phyloP scores from a whole-genome alignment of 257 asterid genomes.

The Solanum chiquidenum region DNA sequence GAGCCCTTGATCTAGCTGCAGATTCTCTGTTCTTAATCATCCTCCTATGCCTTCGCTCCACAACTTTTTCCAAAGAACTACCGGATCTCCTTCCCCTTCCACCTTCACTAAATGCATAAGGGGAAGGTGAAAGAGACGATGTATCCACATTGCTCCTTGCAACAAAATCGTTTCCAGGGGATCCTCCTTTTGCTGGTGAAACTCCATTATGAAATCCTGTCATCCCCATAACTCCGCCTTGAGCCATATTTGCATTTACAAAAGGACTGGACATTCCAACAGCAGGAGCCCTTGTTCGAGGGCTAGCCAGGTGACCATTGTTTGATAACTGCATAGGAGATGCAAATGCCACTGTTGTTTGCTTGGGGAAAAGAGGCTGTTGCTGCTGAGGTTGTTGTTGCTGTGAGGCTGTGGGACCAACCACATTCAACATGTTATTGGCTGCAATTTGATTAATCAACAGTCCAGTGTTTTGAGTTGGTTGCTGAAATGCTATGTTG shows the following conservation, averaged over 20 bases:
- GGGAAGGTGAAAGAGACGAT: slow-evolving; percentile 55
- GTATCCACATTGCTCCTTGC: slow-evolving; percentile 38
- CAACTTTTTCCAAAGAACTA: slow-evolving; percentile 34
- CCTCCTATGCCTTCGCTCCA: slow-evolving; percentile 41
- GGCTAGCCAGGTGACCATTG: slow-evolving; percentile 34
- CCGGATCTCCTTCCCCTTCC: slow-evolving; percentile 34
- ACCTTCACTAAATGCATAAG: slow-evolving; percentile 51
- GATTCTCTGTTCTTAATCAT: slow-evolving; percentile 49
- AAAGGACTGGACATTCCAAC: slow-evolving; percentile 32
- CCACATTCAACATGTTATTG: slow-evolving; percentile 27
- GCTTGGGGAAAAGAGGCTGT: slow-evolving; percentile 70
- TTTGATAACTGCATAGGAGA: slow-evolving; percentile 42
- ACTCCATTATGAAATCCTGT: slow-evolving; percentile 40
- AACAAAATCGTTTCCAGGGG: slow-evolving; percentile 49
- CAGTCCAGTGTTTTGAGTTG: slow-evolving; percentile 22
- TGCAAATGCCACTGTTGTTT: slow-evolving; percentile 46
- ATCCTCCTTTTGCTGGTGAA: slow-evolving; percentile 29
- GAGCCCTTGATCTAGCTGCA: slow-evolving; percentile 44
- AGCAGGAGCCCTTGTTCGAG: slow-evolving; percentile 23
- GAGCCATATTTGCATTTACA: slow-evolving; percentile 20
- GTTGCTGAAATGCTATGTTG: slow-evolving; percentile 47
- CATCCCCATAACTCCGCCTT: slow-evolving; percentile 29
- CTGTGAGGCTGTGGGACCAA: slow-evolving; percentile 21
- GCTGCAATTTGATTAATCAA: slow-evolving; percentile 32
- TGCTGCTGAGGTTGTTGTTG: slow-evolving; percentile 18